Conservation (phyloP, 169 alveolate genomes). For the Perkinsus chesapeaki region DNA sequence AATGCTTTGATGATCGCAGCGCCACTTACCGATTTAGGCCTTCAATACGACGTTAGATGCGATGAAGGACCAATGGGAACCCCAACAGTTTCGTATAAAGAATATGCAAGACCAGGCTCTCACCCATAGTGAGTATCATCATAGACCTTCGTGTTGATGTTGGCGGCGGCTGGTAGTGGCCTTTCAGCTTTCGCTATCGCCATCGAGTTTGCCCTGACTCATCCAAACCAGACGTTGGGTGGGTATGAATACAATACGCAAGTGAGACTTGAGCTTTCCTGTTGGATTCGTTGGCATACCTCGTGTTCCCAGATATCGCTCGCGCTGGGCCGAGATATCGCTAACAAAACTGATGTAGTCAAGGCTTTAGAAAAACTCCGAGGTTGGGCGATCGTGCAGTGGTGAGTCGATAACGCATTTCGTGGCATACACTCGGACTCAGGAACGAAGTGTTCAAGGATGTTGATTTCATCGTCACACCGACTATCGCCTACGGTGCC, state of each 20-base stretch:
- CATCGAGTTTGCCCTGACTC: background rate
- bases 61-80: background rate
- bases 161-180: too few relatives aligned
- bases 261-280: background rate
- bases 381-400: background rate
- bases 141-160: background rate
- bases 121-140: background rate
- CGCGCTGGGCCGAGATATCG: background rate
- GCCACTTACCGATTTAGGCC: background rate
- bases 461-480: too few relatives aligned
- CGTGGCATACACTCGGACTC: too few relatives aligned
- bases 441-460: too few relatives aligned
- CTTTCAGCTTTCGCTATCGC: background rate
- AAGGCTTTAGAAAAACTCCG: background rate
- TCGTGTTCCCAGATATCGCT: background rate
- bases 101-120: background rate
- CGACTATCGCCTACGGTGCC: too few relatives aligned
- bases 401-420: background rate
- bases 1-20: too few relatives aligned
- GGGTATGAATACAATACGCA: background rate
- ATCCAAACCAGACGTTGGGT: background rate
- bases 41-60: background rate
- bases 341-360: background rate
- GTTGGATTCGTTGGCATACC: background rate
- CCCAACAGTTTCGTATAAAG: background rate